phyloP scores from a whole-genome alignment of 2,329 filamentous ascomycete genomes.

The Podosphaera xanthii region DNA sequence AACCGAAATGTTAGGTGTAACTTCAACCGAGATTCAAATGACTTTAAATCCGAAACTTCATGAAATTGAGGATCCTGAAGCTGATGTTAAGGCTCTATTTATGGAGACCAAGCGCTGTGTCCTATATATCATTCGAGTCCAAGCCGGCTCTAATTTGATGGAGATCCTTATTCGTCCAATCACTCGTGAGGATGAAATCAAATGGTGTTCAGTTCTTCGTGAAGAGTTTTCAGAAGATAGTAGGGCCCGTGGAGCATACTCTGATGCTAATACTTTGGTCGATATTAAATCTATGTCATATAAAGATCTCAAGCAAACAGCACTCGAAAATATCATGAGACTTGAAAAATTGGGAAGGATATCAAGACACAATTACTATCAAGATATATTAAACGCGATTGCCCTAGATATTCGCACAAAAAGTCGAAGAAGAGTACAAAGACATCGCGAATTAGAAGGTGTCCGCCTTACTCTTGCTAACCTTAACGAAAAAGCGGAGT shows the following conservation, averaged over 20 bases:
- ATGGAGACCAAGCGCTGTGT: conserved; percentile 98
- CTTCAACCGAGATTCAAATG: conserved; percentile 64
- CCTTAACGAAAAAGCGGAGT: conserved; percentile 67
- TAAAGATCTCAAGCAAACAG: conserved; percentile 75
- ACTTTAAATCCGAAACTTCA: conserved; percentile 77
- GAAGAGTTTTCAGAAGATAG: conserved; percentile 56
- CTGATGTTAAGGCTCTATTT: conserved; percentile 74
- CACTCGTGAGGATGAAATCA: conserved; percentile 63
- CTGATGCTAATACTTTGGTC: conserved; percentile 59
- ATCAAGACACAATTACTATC: conserved; percentile 70
- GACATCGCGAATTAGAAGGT: conserved; percentile 73
- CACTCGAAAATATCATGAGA: conserved; percentile 78
- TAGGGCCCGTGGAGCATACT: conserved; percentile 63
- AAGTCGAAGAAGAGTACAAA: conserved; percentile 75
- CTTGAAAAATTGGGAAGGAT: conserved; percentile 77
- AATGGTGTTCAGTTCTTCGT: conserved; percentile 59
- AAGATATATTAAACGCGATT: conserved; percentile 94
- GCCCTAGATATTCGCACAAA: conserved; percentile 93
- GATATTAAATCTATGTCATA: conserved; percentile 83
- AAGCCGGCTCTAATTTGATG: conserved; percentile 76
- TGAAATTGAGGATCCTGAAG: conserved; percentile 78
- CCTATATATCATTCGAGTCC: conserved; percentile 90
- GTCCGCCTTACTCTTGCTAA: conserved; percentile 54
- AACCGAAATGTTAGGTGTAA: conserved; percentile 70
- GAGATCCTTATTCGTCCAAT: conserved; percentile 91